Conservation (phyloP, 2,329 filamentous ascomycete genomes). For the Botrytis tulipae region DNA sequence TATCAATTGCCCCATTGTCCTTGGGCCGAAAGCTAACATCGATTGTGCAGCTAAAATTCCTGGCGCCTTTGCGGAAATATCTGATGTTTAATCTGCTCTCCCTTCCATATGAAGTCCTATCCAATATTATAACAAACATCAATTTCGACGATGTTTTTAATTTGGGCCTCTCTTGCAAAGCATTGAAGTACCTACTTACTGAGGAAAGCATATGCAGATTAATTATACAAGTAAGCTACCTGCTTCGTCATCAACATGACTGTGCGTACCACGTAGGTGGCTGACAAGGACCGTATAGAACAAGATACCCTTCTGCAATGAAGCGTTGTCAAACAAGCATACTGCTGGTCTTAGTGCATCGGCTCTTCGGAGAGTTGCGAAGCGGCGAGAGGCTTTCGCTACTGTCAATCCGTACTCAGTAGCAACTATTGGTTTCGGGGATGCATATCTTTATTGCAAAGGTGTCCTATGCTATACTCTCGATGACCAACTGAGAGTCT, state of each 20-base stretch:
- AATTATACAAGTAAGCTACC: conserved; percentile 33
- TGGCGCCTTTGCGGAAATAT: not conserved
- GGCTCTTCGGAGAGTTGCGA: conserved; percentile 59
- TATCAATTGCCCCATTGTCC: not conserved
- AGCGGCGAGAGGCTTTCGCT: conserved; percentile 59
- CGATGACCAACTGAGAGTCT: conserved; percentile 53
- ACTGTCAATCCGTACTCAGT: conserved; percentile 61
- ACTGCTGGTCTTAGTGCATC: conserved; percentile 44
- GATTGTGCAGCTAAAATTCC: not conserved
- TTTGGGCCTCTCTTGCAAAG: conserved; percentile 32
- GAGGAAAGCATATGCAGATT: conserved; percentile 37
- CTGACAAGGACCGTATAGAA: conserved; percentile 24
- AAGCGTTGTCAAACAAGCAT: conserved; percentile 29
- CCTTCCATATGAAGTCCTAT: conserved; percentile 38
- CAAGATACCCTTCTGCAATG: conserved; percentile 35
- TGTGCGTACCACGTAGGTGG: not conserved
- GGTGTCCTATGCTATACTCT: conserved; percentile 64
- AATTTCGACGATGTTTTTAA: conserved; percentile 38
- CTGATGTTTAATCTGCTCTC: conserved; percentile 33
- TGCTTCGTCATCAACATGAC: not conserved
- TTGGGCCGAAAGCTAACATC: not conserved
- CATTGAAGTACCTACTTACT: conserved; percentile 31
- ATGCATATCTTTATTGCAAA: conserved; percentile 60
- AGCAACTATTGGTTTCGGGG: conserved; percentile 57
- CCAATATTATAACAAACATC: conserved; percentile 33